Percentiles rank a stretch among this genome's conserved stretches.
Evolutionary conservation across 176 grass and related monocot genomes (phyloP).

Genomic region (Hordeum vulgare): DNA sequence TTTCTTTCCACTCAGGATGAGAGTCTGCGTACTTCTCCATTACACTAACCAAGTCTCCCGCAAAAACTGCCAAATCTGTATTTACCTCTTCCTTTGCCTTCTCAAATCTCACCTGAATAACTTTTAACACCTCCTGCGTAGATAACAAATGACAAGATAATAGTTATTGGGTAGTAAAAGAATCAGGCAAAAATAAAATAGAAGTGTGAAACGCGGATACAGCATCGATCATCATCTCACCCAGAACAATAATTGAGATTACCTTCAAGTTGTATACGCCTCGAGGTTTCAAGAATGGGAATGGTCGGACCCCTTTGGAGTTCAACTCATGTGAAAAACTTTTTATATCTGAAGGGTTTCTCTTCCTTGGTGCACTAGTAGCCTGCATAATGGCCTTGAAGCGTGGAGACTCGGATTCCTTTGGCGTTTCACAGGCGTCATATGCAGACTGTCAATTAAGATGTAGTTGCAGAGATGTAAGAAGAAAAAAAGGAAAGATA

Average conservation of each 20-base stretch:
- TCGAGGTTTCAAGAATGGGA: conserved; percentile 93
- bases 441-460: conserved; percentile 56
- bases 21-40: conserved; percentile 94
- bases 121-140: conserved; percentile 90
- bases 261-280: conserved; percentile 95
- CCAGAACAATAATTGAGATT: conserved; percentile 5
- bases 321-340: conserved; percentile 98
- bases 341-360: conserved; percentile 84
- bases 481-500: conserved; percentile 6
- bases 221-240: conserved; percentile 3
- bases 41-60: conserved; percentile 86
- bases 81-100: conserved; percentile 99
- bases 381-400: conserved; percentile 99
- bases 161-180: conserved; percentile 8
- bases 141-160: conserved; percentile 11
- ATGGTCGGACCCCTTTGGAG: conserved; percentile 96
- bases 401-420: conserved; percentile 97
- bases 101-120: conserved; percentile 93
- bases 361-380: conserved; percentile 96
- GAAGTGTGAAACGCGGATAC: not conserved
- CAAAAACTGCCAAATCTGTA: conserved; percentile 91
- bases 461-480: conserved; percentile 25
- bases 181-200: not conserved
- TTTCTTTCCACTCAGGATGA: conserved; percentile 99
- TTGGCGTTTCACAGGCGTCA: conserved; percentile 96